A percentile compares a stretch with the other conserved stretches of the same genome.
These are phyloP conservation scores for Betula pendula DNA, from an alignment of 306 rosid genomes.

Conservation along the genomic window DNA sequence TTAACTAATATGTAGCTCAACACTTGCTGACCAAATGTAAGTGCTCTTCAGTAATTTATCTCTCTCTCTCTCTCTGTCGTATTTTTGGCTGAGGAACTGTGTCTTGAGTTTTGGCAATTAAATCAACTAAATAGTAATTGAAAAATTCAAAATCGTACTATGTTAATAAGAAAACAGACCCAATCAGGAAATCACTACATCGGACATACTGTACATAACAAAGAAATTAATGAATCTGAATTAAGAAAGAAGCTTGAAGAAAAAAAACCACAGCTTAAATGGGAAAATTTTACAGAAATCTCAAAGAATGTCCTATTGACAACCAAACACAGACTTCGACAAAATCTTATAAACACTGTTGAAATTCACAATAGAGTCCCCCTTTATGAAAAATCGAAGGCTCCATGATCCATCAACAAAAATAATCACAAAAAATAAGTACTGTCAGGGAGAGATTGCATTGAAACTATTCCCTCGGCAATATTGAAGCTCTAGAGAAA, in stretches of 20 bases:
- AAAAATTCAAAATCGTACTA: no score
- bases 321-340: background rate
- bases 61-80: no score
- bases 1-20: no score
- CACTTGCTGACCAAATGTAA: no score
- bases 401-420: conserved; percentile 24
- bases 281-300: background rate
- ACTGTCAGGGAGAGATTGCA: conserved; percentile 32
- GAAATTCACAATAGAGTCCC: background rate
- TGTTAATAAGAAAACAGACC: no score
- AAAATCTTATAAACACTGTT: background rate
- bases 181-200: no score
- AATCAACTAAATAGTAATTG: no score
- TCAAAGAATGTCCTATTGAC: background rate
- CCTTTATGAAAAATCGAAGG: conserved; percentile 3
- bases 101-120: no score
- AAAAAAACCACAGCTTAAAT: background rate
- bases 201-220: no score
- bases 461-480: conserved; percentile 42
- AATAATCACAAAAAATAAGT: background rate
- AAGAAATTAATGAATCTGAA: no score
- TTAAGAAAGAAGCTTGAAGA: background rate
- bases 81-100: no score
- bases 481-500: conserved; percentile 65
- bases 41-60: no score